These are phyloP conservation scores for Podaxis carcinomalis DNA, from an alignment of 768 basidiomycete genomes.

Conservation along the genomic window DNA sequence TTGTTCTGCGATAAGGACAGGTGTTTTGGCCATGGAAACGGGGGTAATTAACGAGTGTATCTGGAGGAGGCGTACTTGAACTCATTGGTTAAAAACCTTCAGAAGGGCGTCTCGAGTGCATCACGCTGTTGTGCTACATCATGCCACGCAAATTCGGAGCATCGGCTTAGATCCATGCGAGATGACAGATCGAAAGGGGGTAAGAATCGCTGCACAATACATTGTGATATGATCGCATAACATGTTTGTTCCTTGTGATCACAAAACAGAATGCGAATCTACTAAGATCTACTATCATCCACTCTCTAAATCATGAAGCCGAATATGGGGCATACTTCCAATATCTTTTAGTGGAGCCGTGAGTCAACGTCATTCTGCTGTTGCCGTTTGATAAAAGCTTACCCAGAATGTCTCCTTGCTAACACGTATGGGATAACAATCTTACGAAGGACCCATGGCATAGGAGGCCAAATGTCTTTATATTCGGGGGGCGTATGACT, in stretches of 20 bases:
- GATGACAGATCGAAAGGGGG: background rate
- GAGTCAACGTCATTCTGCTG: background rate
- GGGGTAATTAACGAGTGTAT: too few relatives aligned
- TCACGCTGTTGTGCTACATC: too few relatives aligned
- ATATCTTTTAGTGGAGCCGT: background rate
- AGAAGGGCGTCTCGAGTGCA: too few relatives aligned
- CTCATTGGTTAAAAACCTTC: too few relatives aligned
- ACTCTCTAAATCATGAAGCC: background rate
- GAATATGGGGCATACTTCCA: constrained; percentile 9
- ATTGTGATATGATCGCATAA: too few relatives aligned
- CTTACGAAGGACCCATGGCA: constrained; percentile 4
- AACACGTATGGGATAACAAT: background rate
- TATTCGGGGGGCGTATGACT: constrained; percentile 4
- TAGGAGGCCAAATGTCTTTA: background rate
- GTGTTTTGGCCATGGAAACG: background rate
- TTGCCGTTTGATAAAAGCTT: background rate
- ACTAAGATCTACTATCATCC: background rate
- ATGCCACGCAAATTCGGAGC: background rate
- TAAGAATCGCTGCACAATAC: too few relatives aligned
- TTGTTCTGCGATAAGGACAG: background rate
- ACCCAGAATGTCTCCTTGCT: constrained; percentile 2
- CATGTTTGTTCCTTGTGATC: background rate
- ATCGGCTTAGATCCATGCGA: background rate
- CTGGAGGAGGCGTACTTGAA: too few relatives aligned
- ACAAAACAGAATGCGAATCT: background rate